phyloP scores from a whole-genome alignment of 768 basidiomycete genomes.

The Mycena leptocephala region DNA sequence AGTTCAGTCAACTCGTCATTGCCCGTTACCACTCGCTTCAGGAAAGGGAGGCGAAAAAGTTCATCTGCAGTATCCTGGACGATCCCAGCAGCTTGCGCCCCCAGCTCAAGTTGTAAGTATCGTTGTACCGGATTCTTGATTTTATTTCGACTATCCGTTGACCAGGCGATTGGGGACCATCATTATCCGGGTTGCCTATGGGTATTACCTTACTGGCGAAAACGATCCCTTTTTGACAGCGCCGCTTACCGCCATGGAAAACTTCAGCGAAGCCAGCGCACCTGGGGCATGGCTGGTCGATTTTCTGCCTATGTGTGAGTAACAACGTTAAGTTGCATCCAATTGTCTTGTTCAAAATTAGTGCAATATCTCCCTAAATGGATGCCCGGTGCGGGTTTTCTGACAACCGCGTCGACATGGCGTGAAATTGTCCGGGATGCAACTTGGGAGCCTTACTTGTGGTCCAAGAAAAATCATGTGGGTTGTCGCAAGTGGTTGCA shows the following conservation, averaged over 20 bases:
- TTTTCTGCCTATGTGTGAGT: not conserved
- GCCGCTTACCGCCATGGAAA: not conserved
- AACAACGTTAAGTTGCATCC: too few species aligned
- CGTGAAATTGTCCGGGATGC: not conserved
- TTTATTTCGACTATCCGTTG: not conserved
- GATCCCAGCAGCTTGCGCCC: not conserved
- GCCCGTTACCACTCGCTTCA: not conserved
- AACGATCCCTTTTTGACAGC: not conserved
- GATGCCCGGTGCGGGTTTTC: not conserved
- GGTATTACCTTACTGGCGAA: not conserved
- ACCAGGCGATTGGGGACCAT: slow-evolving; percentile 12
- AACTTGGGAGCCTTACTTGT: not conserved
- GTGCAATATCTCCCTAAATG: not conserved
- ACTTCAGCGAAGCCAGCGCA: not conserved
- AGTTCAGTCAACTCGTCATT: not conserved
- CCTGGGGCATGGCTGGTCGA: slow-evolving; percentile 19
- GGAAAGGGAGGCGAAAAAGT: not conserved
- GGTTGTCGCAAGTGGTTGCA: not conserved
- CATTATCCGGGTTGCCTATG: slow-evolving; percentile 5
- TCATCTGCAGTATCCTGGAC: not conserved
- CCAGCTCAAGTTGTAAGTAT: not conserved
- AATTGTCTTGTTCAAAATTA: not conserved
- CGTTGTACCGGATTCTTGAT: not conserved
- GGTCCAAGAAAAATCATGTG: slow-evolving; percentile 7
- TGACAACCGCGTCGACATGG: not conserved